A percentile compares a stretch with the other conserved stretches of the same genome.
Evolutionary conservation across 306 rosid genomes (phyloP).

Genomic region (Cicer yamashitae): DNA sequence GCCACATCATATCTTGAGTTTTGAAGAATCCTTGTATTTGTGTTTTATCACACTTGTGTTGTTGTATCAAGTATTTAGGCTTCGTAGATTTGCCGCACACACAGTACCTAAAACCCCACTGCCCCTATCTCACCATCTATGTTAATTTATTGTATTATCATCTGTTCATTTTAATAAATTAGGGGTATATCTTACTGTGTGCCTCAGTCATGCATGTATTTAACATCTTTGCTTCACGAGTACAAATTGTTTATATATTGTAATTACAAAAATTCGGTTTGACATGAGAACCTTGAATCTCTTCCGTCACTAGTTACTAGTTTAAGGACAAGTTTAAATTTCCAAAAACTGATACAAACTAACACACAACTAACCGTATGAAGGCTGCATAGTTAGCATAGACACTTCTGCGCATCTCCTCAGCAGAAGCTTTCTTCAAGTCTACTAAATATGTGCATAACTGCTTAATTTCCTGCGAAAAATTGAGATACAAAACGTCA

Average conservation of each 20-base stretch:
- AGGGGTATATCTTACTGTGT: background rate
- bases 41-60: background rate
- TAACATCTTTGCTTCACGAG: background rate
- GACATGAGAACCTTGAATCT: conserved; percentile 17
- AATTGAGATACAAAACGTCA: background rate
- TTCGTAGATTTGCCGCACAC: conserved; percentile 4
- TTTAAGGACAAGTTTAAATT: conserved; percentile 1
- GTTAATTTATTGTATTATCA: conserved; percentile 18
- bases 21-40: background rate
- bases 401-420: conserved; percentile 98
- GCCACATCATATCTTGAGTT: background rate
- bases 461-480: conserved; percentile 85
- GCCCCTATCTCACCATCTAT: conserved; percentile 14
- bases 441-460: conserved; percentile 84
- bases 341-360: conserved; percentile 31
- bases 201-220: background rate
- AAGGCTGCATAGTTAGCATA: conserved; percentile 97
- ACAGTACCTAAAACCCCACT: conserved; percentile 16
- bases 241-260: background rate
- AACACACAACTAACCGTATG: conserved; percentile 71
- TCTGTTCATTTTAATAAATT: conserved; percentile 3
- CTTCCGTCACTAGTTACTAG: background rate
- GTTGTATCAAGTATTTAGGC: background rate
- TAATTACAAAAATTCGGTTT: conserved; percentile 6
- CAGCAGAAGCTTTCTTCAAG: conserved; percentile 92